These are phyloP conservation scores for Abrus precatorius DNA, from an alignment of 306 rosid genomes.

Conservation along the genomic window DNA sequence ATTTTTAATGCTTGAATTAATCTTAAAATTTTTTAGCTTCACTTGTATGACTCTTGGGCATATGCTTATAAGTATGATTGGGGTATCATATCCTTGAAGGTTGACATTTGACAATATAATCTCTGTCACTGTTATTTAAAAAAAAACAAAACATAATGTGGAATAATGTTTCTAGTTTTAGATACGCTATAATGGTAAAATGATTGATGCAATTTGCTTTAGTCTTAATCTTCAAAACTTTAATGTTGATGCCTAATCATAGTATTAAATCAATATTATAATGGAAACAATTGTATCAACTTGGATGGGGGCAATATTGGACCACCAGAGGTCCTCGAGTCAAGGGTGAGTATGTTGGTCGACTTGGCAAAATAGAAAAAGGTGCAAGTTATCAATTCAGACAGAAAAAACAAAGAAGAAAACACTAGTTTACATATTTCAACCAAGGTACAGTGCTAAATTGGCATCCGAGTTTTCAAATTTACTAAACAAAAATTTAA, in stretches of 20 bases:
- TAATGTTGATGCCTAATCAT: not conserved
- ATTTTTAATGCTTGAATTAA: not conserved
- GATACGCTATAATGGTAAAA: not conserved
- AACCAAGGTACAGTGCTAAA: slow-evolving; percentile 15
- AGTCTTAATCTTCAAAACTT: not conserved
- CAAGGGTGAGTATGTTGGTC: slow-evolving; percentile 73
- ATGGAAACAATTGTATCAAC: slow-evolving; percentile 11
- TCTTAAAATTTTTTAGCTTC: not conserved
- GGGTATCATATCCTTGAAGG: not conserved
- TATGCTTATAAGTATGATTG: not conserved
- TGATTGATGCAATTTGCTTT: not conserved
- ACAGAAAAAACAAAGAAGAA: not conserved
- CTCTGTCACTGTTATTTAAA: no score
- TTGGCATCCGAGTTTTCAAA: slow-evolving; percentile 28
- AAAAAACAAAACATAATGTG: no score
- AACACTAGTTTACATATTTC: slow-evolving; percentile 17
- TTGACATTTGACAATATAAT: no score
- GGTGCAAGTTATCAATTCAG: not conserved
- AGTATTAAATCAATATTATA: not conserved
- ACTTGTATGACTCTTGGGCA: not conserved
- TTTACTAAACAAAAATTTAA: not conserved
- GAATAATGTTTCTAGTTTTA: not conserved
- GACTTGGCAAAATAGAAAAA: slow-evolving; percentile 27
- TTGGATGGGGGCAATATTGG: slow-evolving; percentile 6
- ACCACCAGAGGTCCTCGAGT: not conserved